Evolutionary conservation across 768 basidiomycete genomes (phyloP).

Genomic region (Tylopilus cervinicoccineus): DNA sequence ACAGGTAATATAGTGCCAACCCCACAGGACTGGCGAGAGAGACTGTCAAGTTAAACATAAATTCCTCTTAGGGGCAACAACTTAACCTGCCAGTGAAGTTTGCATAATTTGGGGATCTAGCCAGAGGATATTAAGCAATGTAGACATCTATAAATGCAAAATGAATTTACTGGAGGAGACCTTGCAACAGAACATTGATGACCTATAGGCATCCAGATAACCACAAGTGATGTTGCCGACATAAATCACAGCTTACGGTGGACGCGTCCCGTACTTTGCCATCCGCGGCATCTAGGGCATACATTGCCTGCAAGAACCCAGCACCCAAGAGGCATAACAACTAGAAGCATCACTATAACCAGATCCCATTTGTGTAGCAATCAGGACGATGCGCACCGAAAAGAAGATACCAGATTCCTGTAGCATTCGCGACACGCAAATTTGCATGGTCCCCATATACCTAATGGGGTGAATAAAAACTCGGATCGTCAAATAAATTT

Average conservation of each 20-base stretch:
- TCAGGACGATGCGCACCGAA: constrained; percentile 48
- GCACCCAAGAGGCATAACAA: constrained; percentile 75
- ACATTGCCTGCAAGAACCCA: constrained; percentile 85
- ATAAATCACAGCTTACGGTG: constrained; percentile 36
- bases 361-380: not conserved
- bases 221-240: not conserved
- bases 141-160: not conserved
- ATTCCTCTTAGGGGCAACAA: not conserved
- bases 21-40: constrained; percentile 44
- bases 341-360: constrained; percentile 34
- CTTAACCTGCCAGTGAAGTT: constrained; percentile 49
- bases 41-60: not conserved
- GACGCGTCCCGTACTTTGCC: constrained; percentile 56
- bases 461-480: constrained; percentile 31
- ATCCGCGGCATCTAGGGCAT: constrained; percentile 89
- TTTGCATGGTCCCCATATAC: constrained; percentile 90
- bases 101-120: constrained; percentile 62
- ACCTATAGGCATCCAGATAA: constrained; percentile 39
- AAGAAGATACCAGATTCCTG: constrained; percentile 93
- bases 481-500: not conserved
- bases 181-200: constrained; percentile 70
- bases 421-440: constrained; percentile 90
- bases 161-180: constrained; percentile 63
- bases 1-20: constrained; percentile 78
- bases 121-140: not conserved